Percentiles rank a stretch among this genome's conserved stretches.
phyloP scores from a whole-genome alignment of 2,329 filamentous ascomycete species.

The Claviceps lovelessii region DNA sequence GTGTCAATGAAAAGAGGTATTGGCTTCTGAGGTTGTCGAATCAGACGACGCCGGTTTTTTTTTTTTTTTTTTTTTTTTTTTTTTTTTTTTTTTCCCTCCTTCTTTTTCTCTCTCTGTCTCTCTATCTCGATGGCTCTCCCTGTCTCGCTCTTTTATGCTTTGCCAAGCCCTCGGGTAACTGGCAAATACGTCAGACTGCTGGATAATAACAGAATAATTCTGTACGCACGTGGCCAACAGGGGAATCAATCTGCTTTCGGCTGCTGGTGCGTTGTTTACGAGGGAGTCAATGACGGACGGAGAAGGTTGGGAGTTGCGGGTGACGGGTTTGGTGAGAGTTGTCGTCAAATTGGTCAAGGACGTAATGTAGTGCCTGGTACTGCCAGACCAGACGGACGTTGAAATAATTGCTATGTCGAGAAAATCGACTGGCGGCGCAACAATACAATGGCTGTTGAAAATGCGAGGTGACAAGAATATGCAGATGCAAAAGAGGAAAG shows the following conservation, averaged over 20 bases:
- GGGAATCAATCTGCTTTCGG: not conserved
- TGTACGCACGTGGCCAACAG: not conserved
- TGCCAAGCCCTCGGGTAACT: not conserved
- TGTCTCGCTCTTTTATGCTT: not conserved
- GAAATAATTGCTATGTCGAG: not conserved
- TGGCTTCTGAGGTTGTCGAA: not conserved
- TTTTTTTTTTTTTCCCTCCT: not conserved
- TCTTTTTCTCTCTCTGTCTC: too few relatives aligned
- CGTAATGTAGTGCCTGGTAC: not conserved
- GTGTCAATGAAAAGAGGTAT: not conserved
- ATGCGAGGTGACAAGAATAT: not conserved
- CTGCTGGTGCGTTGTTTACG: not conserved
- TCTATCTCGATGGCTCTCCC: too few relatives aligned
- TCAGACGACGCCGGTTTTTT: not conserved
- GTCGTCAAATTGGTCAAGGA: not conserved
- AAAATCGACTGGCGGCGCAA: not conserved
- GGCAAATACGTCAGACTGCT: not conserved
- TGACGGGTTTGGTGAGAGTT: not conserved
- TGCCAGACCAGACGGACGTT: not conserved
- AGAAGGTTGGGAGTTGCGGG: not conserved
- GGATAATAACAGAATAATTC: not conserved
- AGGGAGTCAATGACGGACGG: not conserved
- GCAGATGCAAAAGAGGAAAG: not conserved
- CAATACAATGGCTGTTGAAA: not conserved
- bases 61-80: not conserved